These are phyloP conservation scores for Anacardium occidentale DNA, from an alignment of 345 rosid species.

Conservation along the genomic window DNA sequence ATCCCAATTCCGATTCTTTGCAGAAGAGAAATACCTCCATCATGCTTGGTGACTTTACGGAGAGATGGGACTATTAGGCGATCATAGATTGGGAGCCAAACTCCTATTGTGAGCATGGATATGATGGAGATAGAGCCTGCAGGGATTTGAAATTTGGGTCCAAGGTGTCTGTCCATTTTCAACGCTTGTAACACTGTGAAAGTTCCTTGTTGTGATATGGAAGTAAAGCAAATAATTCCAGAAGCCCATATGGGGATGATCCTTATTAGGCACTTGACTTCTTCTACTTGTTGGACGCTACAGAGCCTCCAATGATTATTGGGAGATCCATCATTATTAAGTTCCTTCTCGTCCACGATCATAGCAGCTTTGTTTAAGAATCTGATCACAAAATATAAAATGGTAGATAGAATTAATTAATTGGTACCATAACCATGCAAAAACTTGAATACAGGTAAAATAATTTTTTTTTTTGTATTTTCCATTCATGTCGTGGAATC, in stretches of 20 bases:
- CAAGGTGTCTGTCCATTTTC: conserved; percentile 60
- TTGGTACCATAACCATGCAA: background rate
- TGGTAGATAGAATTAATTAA: too few relatives aligned
- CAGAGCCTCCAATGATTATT: conserved; percentile 48
- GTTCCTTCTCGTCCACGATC: conserved; percentile 46
- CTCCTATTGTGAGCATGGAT: conserved; percentile 44
- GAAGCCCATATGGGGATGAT: conserved; percentile 58
- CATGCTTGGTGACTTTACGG: conserved; percentile 36
- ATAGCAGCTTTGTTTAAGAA: conserved; percentile 67
- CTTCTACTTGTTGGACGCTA: conserved; percentile 71
- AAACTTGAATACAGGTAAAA: too few relatives aligned
- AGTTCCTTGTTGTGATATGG: conserved; percentile 47
- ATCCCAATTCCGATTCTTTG: conserved; percentile 60
- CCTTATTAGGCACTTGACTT: conserved; percentile 56
- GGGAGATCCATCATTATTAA: conserved; percentile 41
- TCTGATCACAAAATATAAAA: conserved; percentile 29
- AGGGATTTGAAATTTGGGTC: conserved; percentile 56
- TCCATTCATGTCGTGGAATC: too few relatives aligned
- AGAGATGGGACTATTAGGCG: conserved; percentile 44
- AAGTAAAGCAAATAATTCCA: conserved; percentile 38
- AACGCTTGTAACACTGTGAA: conserved; percentile 50
- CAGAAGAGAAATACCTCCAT: conserved; percentile 55
- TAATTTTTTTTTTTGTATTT: too few relatives aligned
- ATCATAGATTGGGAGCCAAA: conserved; percentile 72
- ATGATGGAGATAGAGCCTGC: conserved; percentile 42